Evolutionary conservation across 116 monocot species (phyloP), one percentile per base, ranked within the genome.

Genomic region (Cymodocea nodosa): DNA sequence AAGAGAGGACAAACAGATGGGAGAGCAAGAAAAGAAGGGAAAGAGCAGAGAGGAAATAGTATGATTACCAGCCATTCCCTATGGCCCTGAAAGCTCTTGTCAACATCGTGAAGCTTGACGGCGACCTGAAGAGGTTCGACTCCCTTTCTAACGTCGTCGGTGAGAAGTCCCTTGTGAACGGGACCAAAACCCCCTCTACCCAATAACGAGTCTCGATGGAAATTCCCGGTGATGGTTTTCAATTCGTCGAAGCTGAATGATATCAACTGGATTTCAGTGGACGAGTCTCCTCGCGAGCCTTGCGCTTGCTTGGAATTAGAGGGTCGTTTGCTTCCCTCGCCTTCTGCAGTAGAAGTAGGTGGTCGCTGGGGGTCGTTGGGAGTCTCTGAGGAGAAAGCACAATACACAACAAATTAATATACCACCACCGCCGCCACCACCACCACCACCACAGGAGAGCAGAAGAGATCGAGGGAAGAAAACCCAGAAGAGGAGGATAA

Each of bases 21-120:
- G n/a, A n/a, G n/a, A 35, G 51, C 20, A 56, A 35, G 23, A 54
- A 22, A 60, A 17, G 35, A 30, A 7, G 4, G 14, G 15, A 15
- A 50, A 63, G 14, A n/a, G 1, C 34, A 56, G n/a, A n/a, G 50
- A 64, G 15, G n/a, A n/a, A n/a, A n/a, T n/a, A 60, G 49, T 22
- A 8, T 23, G 13, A 6, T 22, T 81, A 94, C 94, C 84, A 94
- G 94, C 94, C 94, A 94, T 74, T 94, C 94, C 62, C 84, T 82
- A 51, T 94, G 94, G 54, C 94, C 94, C 75, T 89, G 94, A 59
- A 30, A 75, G 59, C 89, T 84, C 40, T 82, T 82, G 66, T 79
- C 84, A 25, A 86, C 84, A 67, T 84, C 89, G 79, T 94, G 94
- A 63, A 94, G 89, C 72, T 94, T 94, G 13, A 89, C 94, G 24